These are phyloP conservation scores for Ampelomyces quisqualis DNA, from an alignment of 2,329 filamentous ascomycete genomes.

Conservation along the genomic window DNA sequence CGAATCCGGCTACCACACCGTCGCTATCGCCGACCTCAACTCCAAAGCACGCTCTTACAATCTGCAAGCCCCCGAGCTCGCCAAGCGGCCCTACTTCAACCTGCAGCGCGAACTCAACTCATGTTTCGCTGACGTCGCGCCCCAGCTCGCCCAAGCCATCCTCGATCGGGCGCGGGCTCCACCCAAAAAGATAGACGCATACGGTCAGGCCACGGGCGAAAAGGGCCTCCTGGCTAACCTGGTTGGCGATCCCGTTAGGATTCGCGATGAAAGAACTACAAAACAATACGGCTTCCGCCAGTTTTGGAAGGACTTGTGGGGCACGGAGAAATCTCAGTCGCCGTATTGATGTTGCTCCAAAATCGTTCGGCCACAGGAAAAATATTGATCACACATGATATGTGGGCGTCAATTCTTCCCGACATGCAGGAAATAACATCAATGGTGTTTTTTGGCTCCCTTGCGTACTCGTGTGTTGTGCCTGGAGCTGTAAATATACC, in stretches of 20 bases:
- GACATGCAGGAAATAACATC: too few species aligned
- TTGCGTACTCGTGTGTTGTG: too few species aligned
- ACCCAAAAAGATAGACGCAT: constrained; percentile 38
- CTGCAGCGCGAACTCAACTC: constrained; percentile 77
- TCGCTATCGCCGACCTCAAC: constrained; percentile 79
- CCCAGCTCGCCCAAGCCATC: constrained; percentile 70
- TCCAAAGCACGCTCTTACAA: constrained; percentile 83
- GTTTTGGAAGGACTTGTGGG: constrained; percentile 82
- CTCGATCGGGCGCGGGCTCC: constrained; percentile 62
- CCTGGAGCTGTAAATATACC: too few species aligned
- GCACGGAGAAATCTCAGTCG: constrained; percentile 6
- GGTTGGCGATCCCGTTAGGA: constrained; percentile 54
- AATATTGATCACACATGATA: too few species aligned
- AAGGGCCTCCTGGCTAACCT: constrained; percentile 65
- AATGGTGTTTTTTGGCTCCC: too few species aligned
- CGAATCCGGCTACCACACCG: constrained; percentile 72
- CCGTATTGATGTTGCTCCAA: too few species aligned
- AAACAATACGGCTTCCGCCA: constrained; percentile 80
- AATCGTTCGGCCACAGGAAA: too few species aligned
- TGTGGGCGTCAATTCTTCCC: too few species aligned
- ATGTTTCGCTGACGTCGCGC: constrained; percentile 86
- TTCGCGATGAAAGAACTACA: constrained; percentile 72
- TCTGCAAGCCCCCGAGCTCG: constrained; percentile 86
- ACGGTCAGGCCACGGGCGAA: constrained; percentile 43
- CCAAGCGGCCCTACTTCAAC: constrained; percentile 88